These are phyloP conservation scores for Vitis riparia DNA, from an alignment of 164 flowering plant species.

Conservation along the genomic window DNA sequence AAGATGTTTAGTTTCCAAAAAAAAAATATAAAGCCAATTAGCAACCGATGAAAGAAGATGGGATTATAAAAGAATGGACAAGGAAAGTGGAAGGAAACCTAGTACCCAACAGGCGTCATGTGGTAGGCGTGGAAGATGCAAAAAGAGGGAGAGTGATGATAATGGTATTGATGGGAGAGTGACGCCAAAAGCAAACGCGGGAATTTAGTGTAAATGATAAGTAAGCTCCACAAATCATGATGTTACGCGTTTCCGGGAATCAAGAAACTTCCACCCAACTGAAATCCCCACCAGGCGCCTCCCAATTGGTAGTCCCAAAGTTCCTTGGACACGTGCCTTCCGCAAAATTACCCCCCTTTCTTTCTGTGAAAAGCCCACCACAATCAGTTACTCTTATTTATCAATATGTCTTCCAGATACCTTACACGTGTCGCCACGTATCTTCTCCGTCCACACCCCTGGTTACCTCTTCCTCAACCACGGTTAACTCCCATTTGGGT, in stretches of 20 bases:
- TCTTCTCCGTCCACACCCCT: not conserved
- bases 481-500: constrained; percentile 14
- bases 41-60: too few relatives aligned
- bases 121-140: too few relatives aligned
- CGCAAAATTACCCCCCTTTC: not conserved
- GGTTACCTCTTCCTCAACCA: not conserved
- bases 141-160: too few relatives aligned
- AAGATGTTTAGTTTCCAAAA: too few relatives aligned
- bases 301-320: constrained; percentile 17
- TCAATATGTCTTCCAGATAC: not conserved
- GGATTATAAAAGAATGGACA: too few relatives aligned
- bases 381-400: not conserved
- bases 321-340: constrained; percentile 25
- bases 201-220: not conserved
- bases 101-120: too few relatives aligned
- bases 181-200: not conserved
- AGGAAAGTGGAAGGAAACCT: too few relatives aligned
- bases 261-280: constrained; percentile 41
- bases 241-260: constrained; percentile 12
- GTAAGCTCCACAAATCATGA: constrained; percentile 1
- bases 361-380: constrained; percentile 8
- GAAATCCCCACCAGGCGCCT: constrained; percentile 1
- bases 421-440: constrained; percentile 31
- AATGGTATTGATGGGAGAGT: too few relatives aligned
- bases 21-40: too few relatives aligned